Evolutionary conservation across 2,329 filamentous ascomycete species (phyloP), one percentile per base, ranked within the genome.

Genomic region (Talaromyces sp.): DNA sequence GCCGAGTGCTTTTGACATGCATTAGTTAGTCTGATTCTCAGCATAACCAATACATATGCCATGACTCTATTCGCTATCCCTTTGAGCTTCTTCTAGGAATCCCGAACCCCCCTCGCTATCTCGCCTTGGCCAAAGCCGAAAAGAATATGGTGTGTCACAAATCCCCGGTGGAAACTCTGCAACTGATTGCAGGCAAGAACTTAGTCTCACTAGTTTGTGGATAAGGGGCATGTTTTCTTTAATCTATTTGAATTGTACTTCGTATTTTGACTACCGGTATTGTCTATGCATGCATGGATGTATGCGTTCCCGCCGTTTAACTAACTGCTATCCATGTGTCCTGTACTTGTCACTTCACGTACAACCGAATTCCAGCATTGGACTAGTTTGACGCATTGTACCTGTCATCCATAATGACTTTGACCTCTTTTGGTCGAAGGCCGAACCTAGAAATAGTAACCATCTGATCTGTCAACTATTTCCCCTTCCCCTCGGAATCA

Each of bases 381-480:
- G 28, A 45, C 53, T 45, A 55, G 28, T 45, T 35, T 19, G 7
- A 43, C 43, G 39, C 39, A 37, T 8, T 54, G 39, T 35, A 21
- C 52, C 40, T 54, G 37, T 39, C 28, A 33, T 41, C n/a, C 36
- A 53, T 39, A 36, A 45, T 45, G 52, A 45, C 39, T 54, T 43
- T 19, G 52, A 13, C 39, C 35, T 53, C 43, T 31, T 48, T 33
- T 33, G n/a, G 43, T 25, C 19, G 43, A 48, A 25, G 31, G 10
- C 43, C 43, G 43, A 48, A 48, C 19, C 8, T 8, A 48, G 43
- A 48, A 48, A n/a, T 52, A 58, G 56, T 35, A 43, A 40, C 51
- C n/a, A 58, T 58, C 33, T 28, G 51, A 58, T 45, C 41, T 58
- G 57, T 58, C 57, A 58, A 41, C 40, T 43, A 54, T 45, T 45